Conservation (phyloP, 495 filamentous ascomycete genomes). For the Aspergillus cavernicola region DNA sequence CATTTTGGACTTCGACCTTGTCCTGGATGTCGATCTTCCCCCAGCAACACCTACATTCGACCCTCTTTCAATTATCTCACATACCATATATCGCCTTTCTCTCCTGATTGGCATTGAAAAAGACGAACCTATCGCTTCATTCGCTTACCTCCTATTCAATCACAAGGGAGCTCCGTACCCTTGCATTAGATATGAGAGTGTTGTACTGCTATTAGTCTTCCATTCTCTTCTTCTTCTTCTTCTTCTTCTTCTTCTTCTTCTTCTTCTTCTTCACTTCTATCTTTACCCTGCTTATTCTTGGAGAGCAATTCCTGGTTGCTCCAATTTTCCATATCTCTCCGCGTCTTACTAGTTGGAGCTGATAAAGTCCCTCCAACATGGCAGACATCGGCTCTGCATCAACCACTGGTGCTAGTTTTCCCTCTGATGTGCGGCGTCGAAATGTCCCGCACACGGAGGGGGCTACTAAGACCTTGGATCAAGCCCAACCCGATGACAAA, state of each 20-base stretch:
- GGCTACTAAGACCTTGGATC: slow-evolving; percentile 29
- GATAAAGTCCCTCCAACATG: slow-evolving; percentile 19
- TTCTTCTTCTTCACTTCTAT: background rate
- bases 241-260: background rate
- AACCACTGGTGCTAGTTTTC: slow-evolving; percentile 63
- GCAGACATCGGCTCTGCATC: slow-evolving; percentile 35
- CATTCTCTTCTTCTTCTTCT: background rate
- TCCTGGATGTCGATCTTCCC: slow-evolving; percentile 2
- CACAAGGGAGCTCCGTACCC: slow-evolving; percentile 2
- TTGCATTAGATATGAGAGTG: slow-evolving; percentile 12
- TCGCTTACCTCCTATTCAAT: background rate
- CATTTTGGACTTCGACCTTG: slow-evolving; percentile 10
- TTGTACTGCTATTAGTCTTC: background rate
- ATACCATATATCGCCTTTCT: background rate
- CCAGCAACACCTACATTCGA: background rate
- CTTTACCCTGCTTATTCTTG: too few species aligned
- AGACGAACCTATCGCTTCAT: background rate
- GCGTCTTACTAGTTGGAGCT: background rate
- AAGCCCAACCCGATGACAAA: slow-evolving; percentile 55
- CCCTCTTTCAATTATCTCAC: slow-evolving; percentile 8
- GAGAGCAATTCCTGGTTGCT: background rate
- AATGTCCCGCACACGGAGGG: slow-evolving; percentile 58
- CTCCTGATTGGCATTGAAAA: background rate
- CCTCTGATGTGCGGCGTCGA: slow-evolving; percentile 69
- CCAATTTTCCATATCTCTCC: background rate